Percentiles rank a stretch among this genome's conserved stretches.
These are phyloP conservation scores for Debaryomycetaceae sp. DNA, from an alignment of 1,139 yeast genomes.

Conservation along the genomic window DNA sequence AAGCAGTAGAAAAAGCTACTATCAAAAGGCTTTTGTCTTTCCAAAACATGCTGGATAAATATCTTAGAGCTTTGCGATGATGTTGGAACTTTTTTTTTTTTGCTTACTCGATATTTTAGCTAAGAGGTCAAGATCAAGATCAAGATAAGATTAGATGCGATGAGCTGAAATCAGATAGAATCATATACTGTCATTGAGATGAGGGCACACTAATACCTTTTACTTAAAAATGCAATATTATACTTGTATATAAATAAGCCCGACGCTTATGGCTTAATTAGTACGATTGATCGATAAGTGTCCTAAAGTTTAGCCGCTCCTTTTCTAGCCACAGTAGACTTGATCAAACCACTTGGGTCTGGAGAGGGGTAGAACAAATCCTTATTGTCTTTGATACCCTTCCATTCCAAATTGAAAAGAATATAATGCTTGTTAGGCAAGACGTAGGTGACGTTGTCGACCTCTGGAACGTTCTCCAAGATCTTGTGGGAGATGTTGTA, in stretches of 20 bases:
- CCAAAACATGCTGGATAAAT: background rate
- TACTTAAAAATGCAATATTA: too few species aligned
- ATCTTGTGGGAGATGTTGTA: conserved; percentile 82
- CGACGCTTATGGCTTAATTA: too few species aligned
- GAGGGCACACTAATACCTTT: too few species aligned
- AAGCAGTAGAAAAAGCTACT: conserved; percentile 38
- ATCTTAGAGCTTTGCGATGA: background rate
- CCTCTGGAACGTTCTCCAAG: conserved; percentile 51
- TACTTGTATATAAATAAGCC: too few species aligned
- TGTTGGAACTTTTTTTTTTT: background rate
- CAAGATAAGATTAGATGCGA: too few species aligned
- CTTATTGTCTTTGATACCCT: conserved; percentile 74
- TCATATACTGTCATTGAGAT: too few species aligned
- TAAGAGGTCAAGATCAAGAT: too few species aligned
- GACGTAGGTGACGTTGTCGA: conserved; percentile 63
- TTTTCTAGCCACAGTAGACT: conserved; percentile 74
- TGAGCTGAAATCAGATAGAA: too few species aligned
- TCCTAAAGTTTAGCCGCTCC: conserved; percentile 37
- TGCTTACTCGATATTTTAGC: background rate
- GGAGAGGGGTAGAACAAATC: conserved; percentile 86
- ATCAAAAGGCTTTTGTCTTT: conserved; percentile 21
- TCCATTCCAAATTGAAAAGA: conserved; percentile 76
- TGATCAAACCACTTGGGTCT: conserved; percentile 89
- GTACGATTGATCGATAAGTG: background rate
- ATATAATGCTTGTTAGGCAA: conserved; percentile 92